Evolutionary conservation across 371 early-diverging fungal genomes (phyloP).

Genomic region (Mucor plumbeus): DNA sequence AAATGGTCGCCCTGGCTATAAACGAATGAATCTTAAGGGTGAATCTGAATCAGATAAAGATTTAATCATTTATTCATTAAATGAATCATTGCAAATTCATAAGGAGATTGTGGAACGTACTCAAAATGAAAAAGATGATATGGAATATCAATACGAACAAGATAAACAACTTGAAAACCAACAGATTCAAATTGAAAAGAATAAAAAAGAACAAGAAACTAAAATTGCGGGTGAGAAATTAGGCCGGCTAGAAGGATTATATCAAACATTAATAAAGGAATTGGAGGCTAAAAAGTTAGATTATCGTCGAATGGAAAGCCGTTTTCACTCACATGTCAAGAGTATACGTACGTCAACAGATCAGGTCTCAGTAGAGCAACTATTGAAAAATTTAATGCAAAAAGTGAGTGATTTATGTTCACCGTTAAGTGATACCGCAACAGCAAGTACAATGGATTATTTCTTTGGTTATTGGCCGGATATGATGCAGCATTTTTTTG

Average conservation of each 20-base stretch:
- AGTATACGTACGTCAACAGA: background rate
- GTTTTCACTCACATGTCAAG: slow-evolving; percentile 41
- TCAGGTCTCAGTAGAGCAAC: background rate
- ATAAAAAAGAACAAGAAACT: slow-evolving; percentile 11
- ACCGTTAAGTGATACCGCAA: slow-evolving; percentile 4
- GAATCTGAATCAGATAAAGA: slow-evolving; percentile 51
- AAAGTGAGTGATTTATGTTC: background rate
- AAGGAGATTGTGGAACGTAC: slow-evolving; percentile 50
- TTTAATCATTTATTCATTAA: slow-evolving; percentile 38
- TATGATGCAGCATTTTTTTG: slow-evolving; percentile 8
- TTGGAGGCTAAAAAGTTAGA: slow-evolving; percentile 34
- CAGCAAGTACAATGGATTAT: slow-evolving; percentile 8
- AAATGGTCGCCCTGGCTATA: slow-evolving; percentile 6
- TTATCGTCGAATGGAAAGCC: slow-evolving; percentile 41
- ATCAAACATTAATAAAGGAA: slow-evolving; percentile 28
- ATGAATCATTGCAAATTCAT: slow-evolving; percentile 49
- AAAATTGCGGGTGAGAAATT: slow-evolving; percentile 8
- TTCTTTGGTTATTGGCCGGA: slow-evolving; percentile 32
- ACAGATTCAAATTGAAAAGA: slow-evolving; percentile 8
- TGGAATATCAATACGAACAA: slow-evolving; percentile 24
- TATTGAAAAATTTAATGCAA: background rate
- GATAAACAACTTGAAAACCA: slow-evolving; percentile 4
- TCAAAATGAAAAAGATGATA: slow-evolving; percentile 32
- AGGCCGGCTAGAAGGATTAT: slow-evolving; percentile 14
- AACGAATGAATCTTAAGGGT: slow-evolving; percentile 24